Conservation (phyloP, 129 eudicot genomes). For the Flaveria sonorensis region DNA sequence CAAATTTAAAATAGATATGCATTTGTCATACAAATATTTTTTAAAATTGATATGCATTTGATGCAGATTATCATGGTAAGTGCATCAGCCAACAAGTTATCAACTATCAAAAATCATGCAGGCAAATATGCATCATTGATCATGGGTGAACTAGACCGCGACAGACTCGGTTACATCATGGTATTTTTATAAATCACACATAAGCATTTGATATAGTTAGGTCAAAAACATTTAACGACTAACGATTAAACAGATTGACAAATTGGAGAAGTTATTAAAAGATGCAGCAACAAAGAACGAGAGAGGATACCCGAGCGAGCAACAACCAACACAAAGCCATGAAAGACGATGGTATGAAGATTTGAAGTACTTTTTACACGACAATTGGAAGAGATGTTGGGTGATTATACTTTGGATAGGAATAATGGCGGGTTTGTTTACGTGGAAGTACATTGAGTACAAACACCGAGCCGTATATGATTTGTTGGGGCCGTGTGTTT, state of each 20-base stretch:
- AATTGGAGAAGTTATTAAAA: constrained; percentile 69
- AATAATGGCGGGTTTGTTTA: constrained; percentile 59
- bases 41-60: background rate
- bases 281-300: constrained; percentile 66
- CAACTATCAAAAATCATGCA: constrained; percentile 61
- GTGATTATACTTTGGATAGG: constrained; percentile 74
- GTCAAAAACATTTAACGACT: background rate
- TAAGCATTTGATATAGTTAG: background rate
- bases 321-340: constrained; percentile 39
- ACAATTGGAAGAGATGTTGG: constrained; percentile 93
- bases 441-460: constrained; percentile 70
- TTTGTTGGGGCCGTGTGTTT: constrained; percentile 72
- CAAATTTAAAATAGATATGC: background rate
- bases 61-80: constrained; percentile 64
- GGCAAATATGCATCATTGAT: constrained; percentile 69
- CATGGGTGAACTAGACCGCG: constrained; percentile 76
- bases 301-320: constrained; percentile 60
- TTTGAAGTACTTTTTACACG: constrained; percentile 55
- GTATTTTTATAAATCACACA: constrained; percentile 25
- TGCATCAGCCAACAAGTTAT: constrained; percentile 78
- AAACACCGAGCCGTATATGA: constrained; percentile 49
- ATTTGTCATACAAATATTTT: background rate
- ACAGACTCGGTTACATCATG: constrained; percentile 55
- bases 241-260: constrained; percentile 56
- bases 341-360: constrained; percentile 48